Conservation (phyloP, 768 basidiomycete species). For the Boletus sp. region DNA sequence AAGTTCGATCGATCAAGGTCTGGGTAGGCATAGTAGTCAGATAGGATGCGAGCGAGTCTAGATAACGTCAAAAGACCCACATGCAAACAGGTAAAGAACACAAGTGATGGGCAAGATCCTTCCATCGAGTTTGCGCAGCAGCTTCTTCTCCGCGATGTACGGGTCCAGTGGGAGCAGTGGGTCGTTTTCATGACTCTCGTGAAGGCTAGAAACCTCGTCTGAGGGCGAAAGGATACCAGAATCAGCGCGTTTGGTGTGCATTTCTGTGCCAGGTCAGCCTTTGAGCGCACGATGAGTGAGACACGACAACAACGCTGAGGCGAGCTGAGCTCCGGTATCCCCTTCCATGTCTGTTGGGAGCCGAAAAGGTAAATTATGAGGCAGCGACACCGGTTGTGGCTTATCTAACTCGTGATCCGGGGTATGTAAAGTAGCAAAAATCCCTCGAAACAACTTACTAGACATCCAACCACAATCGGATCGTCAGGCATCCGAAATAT, state of each 20-base stretch:
- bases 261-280: background rate
- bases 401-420: background rate
- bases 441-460: background rate
- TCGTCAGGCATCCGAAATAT: too few species aligned
- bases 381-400: background rate
- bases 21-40: constrained; percentile 6
- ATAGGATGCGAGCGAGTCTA: background rate
- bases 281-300: background rate
- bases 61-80: constrained; percentile 38
- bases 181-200: constrained; percentile 14
- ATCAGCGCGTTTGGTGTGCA: constrained; percentile 18
- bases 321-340: background rate
- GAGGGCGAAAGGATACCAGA: background rate
- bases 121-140: constrained; percentile 62
- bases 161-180: constrained; percentile 18
- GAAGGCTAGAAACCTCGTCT: constrained; percentile 1
- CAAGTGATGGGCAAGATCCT: constrained; percentile 71
- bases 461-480: too few species aligned
- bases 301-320: background rate
- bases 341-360: background rate
- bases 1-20: constrained; percentile 74
- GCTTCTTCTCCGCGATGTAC: constrained; percentile 42
- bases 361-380: background rate
- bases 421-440: background rate
- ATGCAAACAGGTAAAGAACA: constrained; percentile 73